These are phyloP conservation scores for Dicorynia guianensis DNA, from an alignment of 306 rosid genomes.

Conservation along the genomic window DNA sequence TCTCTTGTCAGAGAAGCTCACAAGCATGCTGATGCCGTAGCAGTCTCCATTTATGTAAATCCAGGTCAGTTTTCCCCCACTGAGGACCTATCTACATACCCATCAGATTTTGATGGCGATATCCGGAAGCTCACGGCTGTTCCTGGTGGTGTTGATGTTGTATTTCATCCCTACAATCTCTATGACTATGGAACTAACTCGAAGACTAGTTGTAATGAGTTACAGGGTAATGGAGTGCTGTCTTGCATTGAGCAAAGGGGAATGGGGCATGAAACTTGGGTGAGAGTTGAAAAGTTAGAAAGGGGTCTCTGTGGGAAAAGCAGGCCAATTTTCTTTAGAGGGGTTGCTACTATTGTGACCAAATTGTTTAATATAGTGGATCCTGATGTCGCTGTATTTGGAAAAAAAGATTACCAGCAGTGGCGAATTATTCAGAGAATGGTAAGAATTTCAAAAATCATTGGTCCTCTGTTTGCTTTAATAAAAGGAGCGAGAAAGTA, in stretches of 20 bases:
- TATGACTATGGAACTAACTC: constrained; percentile 55
- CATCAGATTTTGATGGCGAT: constrained; percentile 83
- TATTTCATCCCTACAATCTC: constrained; percentile 72
- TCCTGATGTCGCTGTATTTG: constrained; percentile 88
- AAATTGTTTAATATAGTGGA: constrained; percentile 90
- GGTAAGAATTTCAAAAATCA: constrained; percentile 49
- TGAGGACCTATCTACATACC: constrained; percentile 89
- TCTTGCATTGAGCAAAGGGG: constrained; percentile 76
- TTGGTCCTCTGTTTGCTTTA: not conserved
- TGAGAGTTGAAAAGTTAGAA: constrained; percentile 75
- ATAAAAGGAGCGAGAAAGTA: constrained; percentile 1
- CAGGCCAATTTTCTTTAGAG: constrained; percentile 87
- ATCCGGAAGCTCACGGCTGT: constrained; percentile 59
- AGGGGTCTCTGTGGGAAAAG: constrained; percentile 86
- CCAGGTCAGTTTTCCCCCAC: constrained; percentile 87
- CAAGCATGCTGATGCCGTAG: constrained; percentile 55
- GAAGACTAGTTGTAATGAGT: not conserved
- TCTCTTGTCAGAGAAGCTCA: constrained; percentile 70
- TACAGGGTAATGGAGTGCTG: constrained; percentile 27
- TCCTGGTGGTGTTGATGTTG: constrained; percentile 76
- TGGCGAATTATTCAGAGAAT: constrained; percentile 75
- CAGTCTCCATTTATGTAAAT: constrained; percentile 84
- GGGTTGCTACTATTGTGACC: constrained; percentile 83
- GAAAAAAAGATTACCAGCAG: constrained; percentile 97
- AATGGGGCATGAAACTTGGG: constrained; percentile 83